Evolutionary conservation across 441 rosid species (phyloP).

Genomic region (Populus trichocarpa): DNA sequence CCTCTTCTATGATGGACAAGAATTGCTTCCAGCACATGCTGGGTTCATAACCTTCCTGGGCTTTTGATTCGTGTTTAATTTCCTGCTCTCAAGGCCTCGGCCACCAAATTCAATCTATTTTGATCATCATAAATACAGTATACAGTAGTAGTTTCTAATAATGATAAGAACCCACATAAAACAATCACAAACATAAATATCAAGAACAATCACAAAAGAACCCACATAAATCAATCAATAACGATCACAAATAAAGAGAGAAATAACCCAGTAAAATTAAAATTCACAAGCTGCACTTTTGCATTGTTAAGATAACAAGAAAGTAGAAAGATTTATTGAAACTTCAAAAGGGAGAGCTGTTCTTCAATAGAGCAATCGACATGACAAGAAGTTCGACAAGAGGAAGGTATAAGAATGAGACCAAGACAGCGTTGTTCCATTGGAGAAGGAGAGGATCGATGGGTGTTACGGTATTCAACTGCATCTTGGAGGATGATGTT

Average conservation of each 20-base stretch:
- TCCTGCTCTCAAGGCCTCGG: neutral
- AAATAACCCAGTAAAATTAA: neutral
- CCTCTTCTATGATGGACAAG: neutral
- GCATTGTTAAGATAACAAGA: neutral
- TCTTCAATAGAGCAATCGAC: conserved; percentile 82
- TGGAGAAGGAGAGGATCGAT: conserved; percentile 65
- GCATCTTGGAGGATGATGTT: conserved; percentile 90
- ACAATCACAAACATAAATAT: neutral
- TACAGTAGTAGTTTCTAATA: neutral
- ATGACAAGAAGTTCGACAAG: conserved; percentile 73
- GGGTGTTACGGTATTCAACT: conserved; percentile 71
- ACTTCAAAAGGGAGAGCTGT: conserved; percentile 56
- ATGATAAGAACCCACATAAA: neutral
- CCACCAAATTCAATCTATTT: neutral
- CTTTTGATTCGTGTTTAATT: neutral
- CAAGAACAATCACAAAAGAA: neutral
- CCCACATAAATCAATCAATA: neutral
- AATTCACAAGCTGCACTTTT: neutral
- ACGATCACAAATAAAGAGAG: neutral
- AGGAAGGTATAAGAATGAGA: conserved; percentile 67
- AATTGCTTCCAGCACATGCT: neutral
- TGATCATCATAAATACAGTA: neutral
- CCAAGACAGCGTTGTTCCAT: conserved; percentile 89
- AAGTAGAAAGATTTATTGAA: conserved; percentile 22
- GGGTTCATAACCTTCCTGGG: neutral